Evolutionary conservation across 371 early-diverging fungal genomes (phyloP), one percentile per base, ranked within the genome.

Genomic region (Syncephalastrum racemosum): DNA sequence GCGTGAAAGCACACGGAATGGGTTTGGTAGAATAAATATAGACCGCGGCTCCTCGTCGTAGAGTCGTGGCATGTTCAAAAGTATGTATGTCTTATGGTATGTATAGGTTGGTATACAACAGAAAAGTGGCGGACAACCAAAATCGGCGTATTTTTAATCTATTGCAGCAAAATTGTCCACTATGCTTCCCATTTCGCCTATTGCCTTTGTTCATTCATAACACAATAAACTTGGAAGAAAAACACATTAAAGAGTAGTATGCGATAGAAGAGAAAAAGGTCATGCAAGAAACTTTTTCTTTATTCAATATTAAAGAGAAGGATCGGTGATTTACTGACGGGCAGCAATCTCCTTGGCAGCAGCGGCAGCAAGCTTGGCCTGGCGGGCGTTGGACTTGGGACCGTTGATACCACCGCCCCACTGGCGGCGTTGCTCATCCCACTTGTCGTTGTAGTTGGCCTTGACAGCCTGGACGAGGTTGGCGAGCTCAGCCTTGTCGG

Each of bases 361-460:
- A 56, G 81, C 76, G 62, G 84, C 85, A 56, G 82, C 84, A 64
- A 89, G 87, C 91, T 92, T 92, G 75, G 82, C 75, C 64, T 83
- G 86, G 77, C 80, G 84, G 69, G 88, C 90, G 77, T 89, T 80
- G 77, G 94, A 91, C 90, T 94, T 95, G 83, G 76, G 74, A 66
- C 96, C 95, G 93, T 93, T 93, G 82, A 96, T 82, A 80, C 96
- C 96, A 71, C 97, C 97, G 85, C 97, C 97, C 99, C 97, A 98
- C 63, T 81, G 77, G 71, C 87, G 88, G 71, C 96, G 92, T 83
- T 70, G 73, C 64, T 96, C 88, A 63, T 96, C 97, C 77, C 78
- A 81, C 90, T 96, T 97, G 75, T 93, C 94, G 81, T 85, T 86
- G 76, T 80, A 90, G 92, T 95, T 94, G 77, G 88, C 75, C 88